Evolutionary conservation across 2,329 filamentous ascomycete genomes (phyloP).

Genomic region (Xylaria sp.): DNA sequence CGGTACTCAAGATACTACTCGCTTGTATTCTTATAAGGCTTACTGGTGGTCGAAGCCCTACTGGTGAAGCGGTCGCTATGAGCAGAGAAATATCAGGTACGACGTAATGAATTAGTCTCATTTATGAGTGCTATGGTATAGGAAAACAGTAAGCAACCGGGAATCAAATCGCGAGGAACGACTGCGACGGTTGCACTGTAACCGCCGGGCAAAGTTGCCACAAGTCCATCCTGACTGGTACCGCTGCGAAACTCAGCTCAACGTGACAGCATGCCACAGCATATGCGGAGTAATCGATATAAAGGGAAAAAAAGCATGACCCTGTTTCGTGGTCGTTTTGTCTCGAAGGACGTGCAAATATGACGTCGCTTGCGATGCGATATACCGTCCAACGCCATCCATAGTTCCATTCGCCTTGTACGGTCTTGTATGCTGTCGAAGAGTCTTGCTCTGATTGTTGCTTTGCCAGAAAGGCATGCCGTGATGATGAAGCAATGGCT

Average conservation of each 20-base stretch:
- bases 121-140: constrained; percentile 1
- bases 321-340: no score
- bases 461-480: not conserved
- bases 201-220: not conserved
- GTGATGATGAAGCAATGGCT: not conserved
- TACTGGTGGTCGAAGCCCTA: not conserved
- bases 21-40: no score
- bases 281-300: not conserved
- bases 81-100: not conserved
- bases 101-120: not conserved
- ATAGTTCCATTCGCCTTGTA: constrained; percentile 20
- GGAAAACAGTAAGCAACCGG: not conserved
- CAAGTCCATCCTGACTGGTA: not conserved
- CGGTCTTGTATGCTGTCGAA: constrained; percentile 13
- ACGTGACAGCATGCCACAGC: not conserved
- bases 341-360: not conserved
- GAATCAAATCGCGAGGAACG: not conserved
- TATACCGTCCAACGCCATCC: constrained; percentile 18
- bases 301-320: not conserved
- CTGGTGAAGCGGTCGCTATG: not conserved
- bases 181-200: not conserved
- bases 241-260: no score
- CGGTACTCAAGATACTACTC: no score
- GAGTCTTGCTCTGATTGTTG: constrained; percentile 9
- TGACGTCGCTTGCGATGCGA: not conserved